Evolutionary conservation across 1,284 basidiomycete genomes (phyloP).

Genomic region (Rhodotorula sp.): DNA sequence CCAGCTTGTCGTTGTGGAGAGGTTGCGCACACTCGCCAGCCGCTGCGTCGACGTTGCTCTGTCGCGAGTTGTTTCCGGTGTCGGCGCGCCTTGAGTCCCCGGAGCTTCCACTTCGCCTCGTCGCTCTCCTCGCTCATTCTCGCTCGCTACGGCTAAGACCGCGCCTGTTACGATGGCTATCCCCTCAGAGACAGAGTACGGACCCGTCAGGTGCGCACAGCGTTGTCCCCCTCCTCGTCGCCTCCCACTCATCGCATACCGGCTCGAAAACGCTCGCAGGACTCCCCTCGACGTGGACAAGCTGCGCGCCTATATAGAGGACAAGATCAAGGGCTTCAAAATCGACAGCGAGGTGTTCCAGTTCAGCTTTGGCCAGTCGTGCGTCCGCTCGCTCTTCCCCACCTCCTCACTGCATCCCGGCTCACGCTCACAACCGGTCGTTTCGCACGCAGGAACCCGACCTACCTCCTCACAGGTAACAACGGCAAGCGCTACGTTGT

Average conservation of each 20-base stretch:
- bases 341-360: conserved; percentile 79
- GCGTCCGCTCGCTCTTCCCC: conserved; percentile 2
- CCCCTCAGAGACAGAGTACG: conserved; percentile 12
- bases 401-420: not conserved
- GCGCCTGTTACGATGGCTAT: not conserved
- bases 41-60: too few species aligned
- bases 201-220: conserved; percentile 15
- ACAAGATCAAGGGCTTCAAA: conserved; percentile 52
- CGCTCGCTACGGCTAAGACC: not conserved
- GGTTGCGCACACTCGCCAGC: too few species aligned
- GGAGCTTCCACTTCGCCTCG: too few species aligned
- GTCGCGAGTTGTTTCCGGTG: too few species aligned
- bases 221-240: not conserved
- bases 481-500: conserved; percentile 68
- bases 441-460: conserved; percentile 76
- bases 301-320: conserved; percentile 21
- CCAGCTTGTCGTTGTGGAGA: too few species aligned
- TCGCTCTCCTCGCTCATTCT: not conserved
- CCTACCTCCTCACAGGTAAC: conserved; percentile 82
- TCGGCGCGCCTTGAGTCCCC: too few species aligned
- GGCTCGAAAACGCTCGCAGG: not conserved
- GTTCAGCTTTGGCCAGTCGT: conserved; percentile 61
- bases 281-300: conserved; percentile 20
- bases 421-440: not conserved
- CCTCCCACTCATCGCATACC: not conserved